These are phyloP conservation scores for Dryas integrifolia DNA, from an alignment of 331 rosid genomes.

Conservation along the genomic window DNA sequence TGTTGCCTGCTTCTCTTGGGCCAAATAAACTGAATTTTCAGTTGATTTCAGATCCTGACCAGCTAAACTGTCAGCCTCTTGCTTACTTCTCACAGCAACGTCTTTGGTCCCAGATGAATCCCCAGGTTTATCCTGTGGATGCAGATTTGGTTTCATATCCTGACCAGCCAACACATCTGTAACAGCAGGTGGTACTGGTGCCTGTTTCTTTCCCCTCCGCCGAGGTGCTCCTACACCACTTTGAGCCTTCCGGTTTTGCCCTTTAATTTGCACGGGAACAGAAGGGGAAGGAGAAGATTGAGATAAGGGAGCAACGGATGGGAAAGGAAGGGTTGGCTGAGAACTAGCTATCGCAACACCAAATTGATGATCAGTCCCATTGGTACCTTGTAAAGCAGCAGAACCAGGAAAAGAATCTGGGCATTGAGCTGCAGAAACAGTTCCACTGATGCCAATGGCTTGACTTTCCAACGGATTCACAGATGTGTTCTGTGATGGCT, in stretches of 20 bases:
- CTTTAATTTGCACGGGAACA: conserved; percentile 46
- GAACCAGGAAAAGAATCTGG: conserved; percentile 39
- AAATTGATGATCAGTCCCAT: conserved; percentile 38
- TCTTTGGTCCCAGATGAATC: conserved; percentile 36
- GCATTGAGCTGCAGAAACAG: conserved; percentile 31
- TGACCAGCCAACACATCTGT: conserved; percentile 44
- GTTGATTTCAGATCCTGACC: conserved; percentile 38
- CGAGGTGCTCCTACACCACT: conserved; percentile 57
- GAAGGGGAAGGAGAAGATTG: conserved; percentile 49
- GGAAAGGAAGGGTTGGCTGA: conserved; percentile 37
- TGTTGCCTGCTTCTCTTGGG: conserved; percentile 39
- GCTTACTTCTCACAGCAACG: conserved; percentile 22
- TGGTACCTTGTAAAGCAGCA: conserved; percentile 33
- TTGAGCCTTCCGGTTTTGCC: conserved; percentile 55
- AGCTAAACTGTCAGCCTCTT: conserved; percentile 39
- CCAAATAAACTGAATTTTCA: conserved; percentile 33
- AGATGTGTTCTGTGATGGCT: conserved; percentile 45
- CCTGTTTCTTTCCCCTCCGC: conserved; percentile 82
- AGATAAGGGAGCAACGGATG: conserved; percentile 45
- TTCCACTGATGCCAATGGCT: conserved; percentile 36
- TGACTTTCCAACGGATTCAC: conserved; percentile 38
- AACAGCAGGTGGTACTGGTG: conserved; percentile 32
- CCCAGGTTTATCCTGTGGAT: conserved; percentile 37
- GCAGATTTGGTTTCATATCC: conserved; percentile 39
- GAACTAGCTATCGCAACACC: conserved; percentile 45